Base-by-base conservation (phyloP, 345 rosid genomes). In the Crucihimalaya himalaica region DNA sequence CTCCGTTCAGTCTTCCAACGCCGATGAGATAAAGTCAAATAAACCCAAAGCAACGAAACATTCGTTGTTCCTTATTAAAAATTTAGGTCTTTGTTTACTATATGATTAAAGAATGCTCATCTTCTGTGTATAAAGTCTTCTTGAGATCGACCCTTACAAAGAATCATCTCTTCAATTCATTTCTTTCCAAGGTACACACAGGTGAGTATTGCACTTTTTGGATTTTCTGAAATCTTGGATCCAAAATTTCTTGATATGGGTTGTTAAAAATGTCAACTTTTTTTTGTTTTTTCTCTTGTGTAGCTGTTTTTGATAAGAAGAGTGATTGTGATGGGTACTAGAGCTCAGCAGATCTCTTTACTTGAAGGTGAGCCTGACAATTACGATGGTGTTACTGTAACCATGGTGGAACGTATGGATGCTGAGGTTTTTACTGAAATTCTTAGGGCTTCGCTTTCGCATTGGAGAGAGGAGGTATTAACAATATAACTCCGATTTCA, bases 401-500 rank as follows among this genome's bases (percentile, higher is more conserved):
- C 78, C 4, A 47, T 90, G 62, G 75, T 58, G 43, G 80, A 84
- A 28, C 46, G 61, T 14, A 81, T 87, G 85, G 87, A 86, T 35
- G 16, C 87, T 29, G 42, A 61, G 10, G 68, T 19, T 20, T 93
- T 88, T 62, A 63, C 70, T 43, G 25, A 62, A 70, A 51, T 54
- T 74, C 96, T 93, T 37, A 77, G 65, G 66, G 83, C 83, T 72
- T 88, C 97, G 8, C 52, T 87, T 2, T 73, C 81, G 0, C 56
- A 29, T 8, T 90, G 97, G 97, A 85, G 34, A 72, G 73, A 70
- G 3, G 75, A 72, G 88, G 96, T 92, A 71, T n/a, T 9, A 55
- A 11, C 57, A 59, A 15, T 25, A 8, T 18, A 53, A 15, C 53
- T 48, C 43, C 7, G 40, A 40, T 23, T 20, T 21, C 34, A 40